Evolutionary conservation across 805 yeast genomes (phyloP), one percentile per base, ranked within the genome.

Genomic region (Sugiyamaella boreocaroliniensis): DNA sequence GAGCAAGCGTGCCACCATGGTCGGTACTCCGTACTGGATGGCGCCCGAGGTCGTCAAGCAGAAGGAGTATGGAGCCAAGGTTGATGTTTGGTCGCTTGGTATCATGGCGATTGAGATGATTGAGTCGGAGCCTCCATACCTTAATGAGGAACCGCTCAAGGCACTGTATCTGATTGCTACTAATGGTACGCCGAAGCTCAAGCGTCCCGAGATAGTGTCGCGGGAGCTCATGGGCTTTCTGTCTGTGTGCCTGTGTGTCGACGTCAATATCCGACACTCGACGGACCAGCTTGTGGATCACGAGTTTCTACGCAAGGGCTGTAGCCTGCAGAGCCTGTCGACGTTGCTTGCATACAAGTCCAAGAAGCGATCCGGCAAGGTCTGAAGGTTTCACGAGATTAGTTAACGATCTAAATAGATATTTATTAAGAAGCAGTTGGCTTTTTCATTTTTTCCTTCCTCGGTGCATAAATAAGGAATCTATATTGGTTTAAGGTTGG

Each of bases 11-110:
- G 89, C 96, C 2, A 93, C 99, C 4, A 89, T 93, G 96, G 99
- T 93, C 15, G 99, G 99, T 14, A 93, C 99, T 0, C 99, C 99
- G 12, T 93, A 93, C 68, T 93, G 99, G 99, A 93, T 93, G 99
- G 99, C 99, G 0, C 99, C 99, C 1, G 99, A 93, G 68, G 97
- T 93, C 50, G 97, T 93, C 26, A 82, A 90, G 16, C 81, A 95
- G 61, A 90, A 89, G 68, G 97, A 90, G 65, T 93, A 93, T 66
- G 99, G 95, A 37, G 93, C 95, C 47, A 90, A 93, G 67, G 96
- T 93, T 44, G 99, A 93, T 71, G 84, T 93, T 48, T 93, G 99
- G 99, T 89, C 97, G 7, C 72, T 93, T 57, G 99, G 99, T 59
- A 93, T 93, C 59, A 93, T 93, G 98, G 83, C 88, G 18, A 93